phyloP scores from a whole-genome alignment of 140 eudicot genomes.

The Cichorium intybus region DNA sequence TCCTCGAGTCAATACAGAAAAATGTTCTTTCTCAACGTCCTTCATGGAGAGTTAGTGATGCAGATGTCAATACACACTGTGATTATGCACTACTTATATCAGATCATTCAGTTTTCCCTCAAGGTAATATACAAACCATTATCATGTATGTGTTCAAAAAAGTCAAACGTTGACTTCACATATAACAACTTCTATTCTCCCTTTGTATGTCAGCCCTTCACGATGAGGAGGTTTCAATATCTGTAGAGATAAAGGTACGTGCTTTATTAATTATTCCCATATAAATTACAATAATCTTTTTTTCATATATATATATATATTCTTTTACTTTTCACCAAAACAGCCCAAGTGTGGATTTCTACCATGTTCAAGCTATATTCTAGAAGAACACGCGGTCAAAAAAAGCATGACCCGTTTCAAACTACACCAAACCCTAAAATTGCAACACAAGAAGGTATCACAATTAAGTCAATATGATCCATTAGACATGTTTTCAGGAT shows the following conservation, averaged over 20 bases:
- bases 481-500: constrained; percentile 80
- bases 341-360: constrained; percentile 94
- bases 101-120: constrained; percentile 89
- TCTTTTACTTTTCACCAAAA: constrained; percentile 23
- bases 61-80: constrained; percentile 52
- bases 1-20: constrained; percentile 62
- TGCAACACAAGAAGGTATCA: constrained; percentile 61
- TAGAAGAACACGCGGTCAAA: constrained; percentile 48
- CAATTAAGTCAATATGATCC: constrained; percentile 83
- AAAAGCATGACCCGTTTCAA: constrained; percentile 62
- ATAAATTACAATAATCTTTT: too few species aligned
- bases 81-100: constrained; percentile 76
- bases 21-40: constrained; percentile 77
- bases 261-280: too few species aligned
- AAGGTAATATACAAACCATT: too few species aligned
- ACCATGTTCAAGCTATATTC: constrained; percentile 60
- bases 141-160: too few species aligned
- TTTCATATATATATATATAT: too few species aligned
- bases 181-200: constrained; percentile 9
- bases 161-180: too few species aligned
- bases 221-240: constrained; percentile 57
- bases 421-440: constrained; percentile 66
- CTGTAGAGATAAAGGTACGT: constrained; percentile 92
- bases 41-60: constrained; percentile 80
- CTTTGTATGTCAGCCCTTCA: constrained; percentile 41